Evolutionary conservation across 2,329 filamentous ascomycete species (phyloP).

Genomic region (Penicillium sp.): DNA sequence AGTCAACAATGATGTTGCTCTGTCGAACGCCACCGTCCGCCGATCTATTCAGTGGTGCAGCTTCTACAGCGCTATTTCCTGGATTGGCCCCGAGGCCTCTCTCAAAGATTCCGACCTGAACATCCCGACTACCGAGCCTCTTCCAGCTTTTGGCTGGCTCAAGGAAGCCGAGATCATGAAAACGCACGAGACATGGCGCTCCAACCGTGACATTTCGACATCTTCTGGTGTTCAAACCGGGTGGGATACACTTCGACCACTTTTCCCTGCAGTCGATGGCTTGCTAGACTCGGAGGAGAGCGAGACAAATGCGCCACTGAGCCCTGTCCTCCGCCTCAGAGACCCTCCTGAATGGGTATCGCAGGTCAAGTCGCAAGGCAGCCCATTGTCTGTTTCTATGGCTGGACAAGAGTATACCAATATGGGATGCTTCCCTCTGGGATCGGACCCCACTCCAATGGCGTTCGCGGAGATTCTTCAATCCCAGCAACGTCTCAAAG

Average conservation of each 20-base stretch:
- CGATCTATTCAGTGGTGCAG: conserved; percentile 55
- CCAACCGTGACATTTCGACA: conserved; percentile 36
- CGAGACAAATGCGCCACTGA: conserved; percentile 13
- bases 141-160: conserved; percentile 56
- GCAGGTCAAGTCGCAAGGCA: conserved; percentile 40
- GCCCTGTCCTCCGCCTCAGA: conserved; percentile 24
- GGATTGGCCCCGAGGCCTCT: conserved; percentile 50
- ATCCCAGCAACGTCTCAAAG: conserved; percentile 52
- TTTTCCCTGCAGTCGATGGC: conserved; percentile 37
- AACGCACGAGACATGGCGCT: conserved; percentile 51
- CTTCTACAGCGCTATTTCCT: conserved; percentile 54
- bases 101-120: conserved; percentile 45
- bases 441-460: conserved; percentile 48
- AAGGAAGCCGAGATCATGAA: conserved; percentile 55
- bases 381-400: conserved; percentile 48
- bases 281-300: conserved; percentile 37
- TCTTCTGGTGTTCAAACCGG: conserved; percentile 25
- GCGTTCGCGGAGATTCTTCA: conserved; percentile 54
- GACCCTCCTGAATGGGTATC: conserved; percentile 44
- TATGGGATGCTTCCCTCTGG: conserved; percentile 56
- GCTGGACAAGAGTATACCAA: conserved; percentile 46
- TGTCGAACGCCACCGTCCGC: conserved; percentile 52
- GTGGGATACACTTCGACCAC: conserved; percentile 36
- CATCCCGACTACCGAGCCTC: conserved; percentile 43
- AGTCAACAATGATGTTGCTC: conserved; percentile 44